phyloP scores from a whole-genome alignment of 768 basidiomycete genomes.

The Tricholoma furcatifolium region DNA sequence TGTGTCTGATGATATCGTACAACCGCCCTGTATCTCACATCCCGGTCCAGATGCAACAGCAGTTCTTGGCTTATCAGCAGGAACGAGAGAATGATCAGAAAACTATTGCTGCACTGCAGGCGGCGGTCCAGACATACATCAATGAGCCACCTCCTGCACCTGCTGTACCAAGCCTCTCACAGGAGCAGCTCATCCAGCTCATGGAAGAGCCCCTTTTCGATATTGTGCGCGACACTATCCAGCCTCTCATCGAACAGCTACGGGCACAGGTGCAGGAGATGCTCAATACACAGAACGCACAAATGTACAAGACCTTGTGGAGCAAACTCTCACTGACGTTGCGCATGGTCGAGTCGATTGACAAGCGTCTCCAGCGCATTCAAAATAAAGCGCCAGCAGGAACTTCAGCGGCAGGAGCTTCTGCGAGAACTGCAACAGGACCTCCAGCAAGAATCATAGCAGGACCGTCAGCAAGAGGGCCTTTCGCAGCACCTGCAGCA shows the following conservation, averaged over 20 bases:
- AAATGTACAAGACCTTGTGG: slow-evolving; percentile 26
- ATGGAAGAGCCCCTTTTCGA: slow-evolving; percentile 25
- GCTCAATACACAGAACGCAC: slow-evolving; percentile 19
- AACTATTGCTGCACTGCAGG: slow-evolving; percentile 23
- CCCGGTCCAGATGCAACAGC: slow-evolving; percentile 20
- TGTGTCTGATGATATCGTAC: neutral
- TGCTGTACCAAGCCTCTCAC: slow-evolving; percentile 14
- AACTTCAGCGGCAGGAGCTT: too few species aligned
- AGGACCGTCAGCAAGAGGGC: too few species aligned
- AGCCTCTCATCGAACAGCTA: slow-evolving; percentile 22
- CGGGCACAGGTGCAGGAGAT: slow-evolving; percentile 21
- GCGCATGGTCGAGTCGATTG: slow-evolving; percentile 18
- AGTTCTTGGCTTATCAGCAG: slow-evolving; percentile 16
- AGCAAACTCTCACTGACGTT: slow-evolving; percentile 19
- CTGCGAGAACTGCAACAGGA: too few species aligned
- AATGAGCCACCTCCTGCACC: slow-evolving; percentile 18
- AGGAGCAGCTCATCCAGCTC: slow-evolving; percentile 22
- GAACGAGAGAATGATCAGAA: slow-evolving; percentile 15
- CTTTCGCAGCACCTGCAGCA: too few species aligned
- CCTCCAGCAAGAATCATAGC: too few species aligned
- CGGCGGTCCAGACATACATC: slow-evolving; percentile 21
- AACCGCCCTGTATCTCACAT: neutral
- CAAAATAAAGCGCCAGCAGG: too few species aligned
- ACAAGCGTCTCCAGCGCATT: slow-evolving; percentile 10
- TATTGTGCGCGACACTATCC: slow-evolving; percentile 20